Percentiles rank a stretch among this genome's conserved stretches.
These are phyloP conservation scores for Lathyrus tuberosus DNA, from an alignment of 306 rosid genomes.

Conservation along the genomic window DNA sequence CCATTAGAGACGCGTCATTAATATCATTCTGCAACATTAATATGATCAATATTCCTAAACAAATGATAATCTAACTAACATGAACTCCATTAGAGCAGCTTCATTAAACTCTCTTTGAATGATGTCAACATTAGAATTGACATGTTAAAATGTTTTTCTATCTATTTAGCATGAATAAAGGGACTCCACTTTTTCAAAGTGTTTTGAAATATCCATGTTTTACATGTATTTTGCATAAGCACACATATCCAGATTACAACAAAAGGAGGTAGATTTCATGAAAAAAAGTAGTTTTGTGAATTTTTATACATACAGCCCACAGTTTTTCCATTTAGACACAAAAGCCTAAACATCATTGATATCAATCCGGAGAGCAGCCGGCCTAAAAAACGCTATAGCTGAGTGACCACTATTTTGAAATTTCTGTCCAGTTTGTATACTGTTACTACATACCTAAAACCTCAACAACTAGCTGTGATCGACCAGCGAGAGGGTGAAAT, in stretches of 20 bases:
- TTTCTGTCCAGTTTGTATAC: too few species aligned
- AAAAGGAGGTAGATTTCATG: constrained; percentile 1
- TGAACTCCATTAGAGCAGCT: constrained; percentile 18
- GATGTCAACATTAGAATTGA: constrained; percentile 13
- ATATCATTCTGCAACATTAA: neutral
- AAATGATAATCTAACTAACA: constrained; percentile 12
- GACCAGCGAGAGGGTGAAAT: neutral
- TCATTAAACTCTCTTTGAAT: constrained; percentile 6
- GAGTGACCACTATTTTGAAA: neutral
- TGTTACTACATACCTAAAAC: too few species aligned
- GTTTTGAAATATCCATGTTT: neutral
- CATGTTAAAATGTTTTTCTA: constrained; percentile 17
- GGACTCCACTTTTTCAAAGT: neutral
- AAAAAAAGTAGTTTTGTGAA: neutral
- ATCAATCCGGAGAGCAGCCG: neutral
- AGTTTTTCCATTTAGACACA: neutral
- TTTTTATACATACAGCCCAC: neutral
- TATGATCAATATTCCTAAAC: constrained; percentile 31
- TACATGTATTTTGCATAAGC: constrained; percentile 8
- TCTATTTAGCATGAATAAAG: neutral
- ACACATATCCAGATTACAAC: constrained; percentile 1
- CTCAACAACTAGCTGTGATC: too few species aligned
- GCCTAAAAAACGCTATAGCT: neutral
- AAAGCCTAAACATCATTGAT: neutral
- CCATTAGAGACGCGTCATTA: constrained; percentile 4